Base-by-base conservation (phyloP, 1,284 basidiomycete genomes). In the Apiotrichum veenhuisii region DNA sequence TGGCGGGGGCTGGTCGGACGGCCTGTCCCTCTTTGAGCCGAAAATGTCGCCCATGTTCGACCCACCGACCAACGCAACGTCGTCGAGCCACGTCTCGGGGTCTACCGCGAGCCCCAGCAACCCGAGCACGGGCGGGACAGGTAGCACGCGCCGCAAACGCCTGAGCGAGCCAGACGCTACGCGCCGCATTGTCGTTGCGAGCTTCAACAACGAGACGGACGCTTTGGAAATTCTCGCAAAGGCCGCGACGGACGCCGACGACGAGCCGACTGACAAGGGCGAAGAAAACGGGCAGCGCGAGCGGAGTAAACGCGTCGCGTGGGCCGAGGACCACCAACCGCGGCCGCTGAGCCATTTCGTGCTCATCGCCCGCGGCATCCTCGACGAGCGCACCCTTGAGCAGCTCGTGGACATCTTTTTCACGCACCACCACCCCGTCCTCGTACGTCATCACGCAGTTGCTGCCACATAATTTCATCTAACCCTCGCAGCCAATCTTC, bases 181-280 rank as follows among this genome's bases (percentile, higher is more conserved):
- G 9, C 56, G 71, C 14, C 63, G 68, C 17, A 75, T 78, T 50
- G 72, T 77, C 22, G 70, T 73, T 27, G 74, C 74, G 9, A 74
- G 69, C 52, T 72, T 78, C 61, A 70, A 68, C 55, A 78, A 78
- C 51, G 77, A 78, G 65, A 74, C 71, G 53, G 77, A 78, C 54
- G 77, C 77, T 5, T 62, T 78, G 33, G 71, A 74, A 50, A 75
- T 78, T 14, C 64, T 78, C 26, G 77, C 76, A 26, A 69, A 74
- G 59, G 76, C 77, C 0, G 75, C 75, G 2, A 74, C 71, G 2
- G 71, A 71, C 41, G 66, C 54, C 7, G 59, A 63, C 38, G 62
- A 49, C 9, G 54, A 64, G 3, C 38, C 49, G 3, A 36, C 50
- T 2, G 65, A 68, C 36, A 58, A 57, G 43, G 56, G 57, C 36